Evolutionary conservation across 257 asterid species (phyloP), one percentile per base, ranked within the genome.

Genomic region (Jacaranda copaia): DNA sequence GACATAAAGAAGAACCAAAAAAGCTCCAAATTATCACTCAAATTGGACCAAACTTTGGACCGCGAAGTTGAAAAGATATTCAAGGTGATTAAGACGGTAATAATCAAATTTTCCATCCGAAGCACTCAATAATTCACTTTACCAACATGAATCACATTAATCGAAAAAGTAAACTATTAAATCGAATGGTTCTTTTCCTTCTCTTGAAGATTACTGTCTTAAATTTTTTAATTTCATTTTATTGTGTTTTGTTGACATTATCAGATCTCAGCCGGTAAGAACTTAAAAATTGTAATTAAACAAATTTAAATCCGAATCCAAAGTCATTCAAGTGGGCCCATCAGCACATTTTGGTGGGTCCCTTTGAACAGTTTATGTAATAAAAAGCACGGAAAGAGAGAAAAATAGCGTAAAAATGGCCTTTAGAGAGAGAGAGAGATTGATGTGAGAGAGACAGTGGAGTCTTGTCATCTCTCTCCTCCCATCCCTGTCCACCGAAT

Each of bases 401-500:
- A 68, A 36, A 38, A 75, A 70, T 60, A 76, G 58, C 12, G 76
- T 59, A 32, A 40, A 60, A 69, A 46, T 48, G 36, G 69, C 42
- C 15, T 72, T 32, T 46, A 61, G 53, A 56, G 70, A 68, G 65
- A 68, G 70, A 36, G 3, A 72, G 32, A 60, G 73, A 49, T 48
- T 79, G 74, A 79, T 70, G 81, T 79, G 87, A 77, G 87, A 63
- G 79, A 70, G 81, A 77, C 84, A 68, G 81, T 43, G 40, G 80
- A 53, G 76, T 14, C 61, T 69, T 56, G 81, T 46, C 77, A 67
- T 64, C 84, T 65, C 64, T 70, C 74, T 67, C 72, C 43, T 52
- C 64, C 80, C 57, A 77, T 84, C 83, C 73, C 25, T 80, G 84
- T 83, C 85, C 87, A 80, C 85, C 86, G 83, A 77, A 67, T 59